Base-by-base conservation (phyloP, 2,329 filamentous ascomycete genomes). In the Sodiomyces alkalinus region DNA sequence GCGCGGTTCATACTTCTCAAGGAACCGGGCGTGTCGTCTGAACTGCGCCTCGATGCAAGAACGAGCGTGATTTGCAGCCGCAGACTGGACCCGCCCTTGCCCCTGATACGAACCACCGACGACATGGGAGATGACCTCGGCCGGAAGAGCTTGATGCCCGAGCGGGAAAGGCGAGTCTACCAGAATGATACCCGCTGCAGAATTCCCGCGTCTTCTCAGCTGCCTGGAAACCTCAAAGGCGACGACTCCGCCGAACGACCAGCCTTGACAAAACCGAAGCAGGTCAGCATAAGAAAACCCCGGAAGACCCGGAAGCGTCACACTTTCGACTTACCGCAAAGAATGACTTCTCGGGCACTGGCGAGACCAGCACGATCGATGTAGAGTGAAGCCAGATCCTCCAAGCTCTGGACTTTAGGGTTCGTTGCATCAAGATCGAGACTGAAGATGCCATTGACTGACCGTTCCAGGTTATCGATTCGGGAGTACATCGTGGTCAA, bases 231-330 rank as follows among this genome's bases (percentile, higher is more conserved):
- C 53, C 28, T 61, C 56, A 36, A 55, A 68, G 12, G 64, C 61
- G 32, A 59, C 55, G 31, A 65, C 59, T 6, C 64, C 63, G 20
- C 64, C 65, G 13, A 62, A 64, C 7, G 60, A 68, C 64, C 63
- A 68, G 21, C 21, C 21, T 22, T 10, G 11, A 22, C 5, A n/a
- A 12, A n/a, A n/a, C n/a, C n/a, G n/a, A n/a, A n/a, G n/a, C n/a
- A n/a, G n/a, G n/a, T n/a, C n/a, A n/a, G n/a, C n/a, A n/a, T n/a
- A n/a, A n/a, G n/a, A n/a, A n/a, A n/a, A n/a, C n/a, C n/a, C n/a
- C n/a, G n/a, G n/a, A n/a, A n/a, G n/a, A n/a, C n/a, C n/a, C n/a
- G n/a, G n/a, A n/a, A n/a, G n/a, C n/a, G n/a, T n/a, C n/a, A n/a
- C 13, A 12, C 6, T n/a, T 22, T 6, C 11, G 11, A 22, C 21